A percentile compares a stretch with the other conserved stretches of the same genome.
Evolutionary conservation across 2,329 filamentous ascomycete genomes (phyloP).

Genomic region (Cytospora schulzeri): DNA sequence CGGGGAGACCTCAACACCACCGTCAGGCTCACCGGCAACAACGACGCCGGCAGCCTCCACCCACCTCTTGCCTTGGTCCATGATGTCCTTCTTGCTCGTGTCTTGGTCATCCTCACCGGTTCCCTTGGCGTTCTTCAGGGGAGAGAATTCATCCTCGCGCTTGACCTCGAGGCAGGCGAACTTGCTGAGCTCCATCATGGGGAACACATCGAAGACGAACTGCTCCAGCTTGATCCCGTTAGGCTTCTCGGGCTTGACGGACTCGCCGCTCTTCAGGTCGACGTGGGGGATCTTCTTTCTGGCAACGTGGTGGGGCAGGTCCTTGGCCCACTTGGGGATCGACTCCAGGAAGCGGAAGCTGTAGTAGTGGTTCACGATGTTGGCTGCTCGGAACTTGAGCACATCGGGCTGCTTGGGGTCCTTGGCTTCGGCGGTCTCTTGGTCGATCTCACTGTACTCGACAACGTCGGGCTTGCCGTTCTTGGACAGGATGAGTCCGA

Average conservation of each 20-base stretch:
- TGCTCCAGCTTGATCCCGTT: constrained; percentile 99
- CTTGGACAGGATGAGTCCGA: constrained; percentile 91
- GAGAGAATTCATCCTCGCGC: constrained; percentile 97
- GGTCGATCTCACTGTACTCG: constrained; percentile 96
- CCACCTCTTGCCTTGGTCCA: constrained; percentile 88
- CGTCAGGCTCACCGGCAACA: constrained; percentile 65
- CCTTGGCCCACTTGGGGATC: constrained; percentile 83
- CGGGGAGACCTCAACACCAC: constrained; percentile 87
- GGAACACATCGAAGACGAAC: constrained; percentile 99
- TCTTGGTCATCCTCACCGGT: constrained; percentile 92
- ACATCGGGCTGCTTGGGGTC: constrained; percentile 79
- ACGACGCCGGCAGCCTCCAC: constrained; percentile 74
- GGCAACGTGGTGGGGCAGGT: constrained; percentile 92
- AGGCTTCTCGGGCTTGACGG: constrained; percentile 87
- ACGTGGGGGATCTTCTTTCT: constrained; percentile 96
- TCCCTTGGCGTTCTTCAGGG: constrained; percentile 85
- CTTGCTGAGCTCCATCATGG: constrained; percentile 78
- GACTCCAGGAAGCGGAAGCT: constrained; percentile 89
- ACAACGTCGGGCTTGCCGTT: constrained; percentile 97
- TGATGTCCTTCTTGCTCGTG: constrained; percentile 87
- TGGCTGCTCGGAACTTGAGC: constrained; percentile 94
- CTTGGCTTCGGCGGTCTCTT: constrained; percentile 82
- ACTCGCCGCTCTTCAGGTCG: constrained; percentile 74
- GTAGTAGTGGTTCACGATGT: constrained; percentile 99
- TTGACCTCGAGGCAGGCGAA: constrained; percentile 96